Base-by-base conservation (phyloP, 2,329 filamentous ascomycete genomes). In the Colletotrichum truncatum region DNA sequence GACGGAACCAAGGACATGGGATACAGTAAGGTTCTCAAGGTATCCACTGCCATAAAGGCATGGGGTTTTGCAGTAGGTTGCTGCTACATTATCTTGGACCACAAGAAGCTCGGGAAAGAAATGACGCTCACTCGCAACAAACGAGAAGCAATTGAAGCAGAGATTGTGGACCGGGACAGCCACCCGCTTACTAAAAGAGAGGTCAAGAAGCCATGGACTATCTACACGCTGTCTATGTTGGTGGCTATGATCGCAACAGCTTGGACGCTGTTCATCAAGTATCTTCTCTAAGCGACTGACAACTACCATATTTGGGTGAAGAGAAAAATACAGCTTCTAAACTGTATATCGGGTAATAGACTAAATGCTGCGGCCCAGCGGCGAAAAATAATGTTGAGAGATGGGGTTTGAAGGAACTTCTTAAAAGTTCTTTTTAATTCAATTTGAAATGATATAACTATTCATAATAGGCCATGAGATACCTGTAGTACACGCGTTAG, bases 41-140 rank as follows among this genome's bases (percentile, higher is more conserved):
- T 72, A 2, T 56, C 69, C 3, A 68, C 65, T 8, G 46, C 63
- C 10, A 68, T 72, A 54, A 72, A 72, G 36, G 69, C 70, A 0
- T 65, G 60, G 41, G 69, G 55, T 2, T 71, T 72, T 6, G 53
- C 68, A 0, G 14, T 72, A 5, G 70, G 67, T 0, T 4, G 71
- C 6, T 59, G 52, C 1, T 72, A 72, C 14, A 69, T 71, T 7
- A 18, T 72, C 30, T 38, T 72, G 9, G 70, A 71, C 48, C 62
- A 69, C 34, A 69, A 63, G 26, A 32, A 53, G 6, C 64, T 72
- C 9, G 69, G 70, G 2, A 65, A 63, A 25, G 68, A 55, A 12
- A 71, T 72, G 51, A 71, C 70, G n/a, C 67, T 71, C 60, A 71
- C 67, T 1, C 57, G 56, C 4, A 26, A 11, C 4, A 28, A 64